A percentile compares a stretch with the other conserved stretches of the same genome.
phyloP scores from a whole-genome alignment of 164 flowering plant species.

The Santalum album region DNA sequence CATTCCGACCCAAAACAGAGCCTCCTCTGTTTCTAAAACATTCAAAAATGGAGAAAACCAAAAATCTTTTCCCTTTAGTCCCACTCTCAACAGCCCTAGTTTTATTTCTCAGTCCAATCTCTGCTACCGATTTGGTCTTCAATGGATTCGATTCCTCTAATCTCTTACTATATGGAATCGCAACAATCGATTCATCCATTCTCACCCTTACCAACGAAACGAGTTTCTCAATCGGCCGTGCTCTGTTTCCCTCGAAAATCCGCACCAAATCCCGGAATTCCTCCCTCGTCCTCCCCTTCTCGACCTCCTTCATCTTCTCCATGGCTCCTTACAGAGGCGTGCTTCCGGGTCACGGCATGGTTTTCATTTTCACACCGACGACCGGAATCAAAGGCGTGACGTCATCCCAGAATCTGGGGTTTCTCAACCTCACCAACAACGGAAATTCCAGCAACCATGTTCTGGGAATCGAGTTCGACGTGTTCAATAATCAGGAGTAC shows the following conservation, averaged over 20 bases:
- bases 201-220: constrained; percentile 37
- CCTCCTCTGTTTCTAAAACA: too few relatives aligned
- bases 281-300: constrained; percentile 35
- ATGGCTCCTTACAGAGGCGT: constrained; percentile 30
- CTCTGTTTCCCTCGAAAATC: constrained; percentile 35
- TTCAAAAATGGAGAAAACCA: neutral
- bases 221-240: constrained; percentile 41
- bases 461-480: constrained; percentile 60
- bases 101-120: constrained; percentile 1
- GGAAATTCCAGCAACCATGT: constrained; percentile 34
- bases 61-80: constrained; percentile 7
- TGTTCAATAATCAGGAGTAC: constrained; percentile 44
- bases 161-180: constrained; percentile 30
- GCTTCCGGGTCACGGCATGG: constrained; percentile 54
- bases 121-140: constrained; percentile 41
- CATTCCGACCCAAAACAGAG: too few relatives aligned
- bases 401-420: constrained; percentile 39
- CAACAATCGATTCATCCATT: constrained; percentile 28
- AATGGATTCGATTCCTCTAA: constrained; percentile 38
- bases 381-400: constrained; percentile 30
- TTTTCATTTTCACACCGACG: constrained; percentile 39
- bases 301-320: constrained; percentile 61
- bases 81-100: neutral
- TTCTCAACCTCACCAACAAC: constrained; percentile 32
- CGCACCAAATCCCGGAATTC: constrained; percentile 30